Evolutionary conservation across 371 early-diverging fungal species (phyloP).

Genomic region (Parasitella parasitica): DNA sequence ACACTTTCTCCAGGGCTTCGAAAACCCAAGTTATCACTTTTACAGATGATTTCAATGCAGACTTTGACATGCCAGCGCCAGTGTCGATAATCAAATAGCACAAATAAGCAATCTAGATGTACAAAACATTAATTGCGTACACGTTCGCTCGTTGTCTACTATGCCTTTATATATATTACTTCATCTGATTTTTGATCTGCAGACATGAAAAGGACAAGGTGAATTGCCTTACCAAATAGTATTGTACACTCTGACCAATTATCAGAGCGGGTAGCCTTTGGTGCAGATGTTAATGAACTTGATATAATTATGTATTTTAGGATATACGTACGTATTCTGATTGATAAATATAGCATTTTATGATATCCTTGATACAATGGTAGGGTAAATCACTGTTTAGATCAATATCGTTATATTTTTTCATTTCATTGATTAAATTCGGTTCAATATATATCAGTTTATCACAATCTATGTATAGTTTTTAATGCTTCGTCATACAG

Average conservation of each 20-base stretch:
- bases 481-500: too few relatives aligned
- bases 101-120: background rate
- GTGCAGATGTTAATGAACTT: background rate
- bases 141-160: background rate
- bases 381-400: background rate
- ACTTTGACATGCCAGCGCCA: background rate
- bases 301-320: background rate
- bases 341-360: slow-evolving; percentile 4
- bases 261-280: background rate
- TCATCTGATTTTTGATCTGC: background rate
- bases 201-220: background rate
- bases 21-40: background rate
- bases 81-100: background rate
- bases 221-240: background rate
- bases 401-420: background rate
- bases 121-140: background rate
- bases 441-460: background rate
- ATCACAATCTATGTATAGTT: slow-evolving; percentile 12
- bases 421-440: background rate
- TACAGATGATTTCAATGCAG: background rate
- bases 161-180: too few relatives aligned
- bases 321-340: slow-evolving; percentile 9
- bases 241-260: background rate
- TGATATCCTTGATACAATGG: background rate
- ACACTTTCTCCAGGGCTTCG: background rate